Percentiles rank a stretch among this genome's conserved stretches.
Conservation (phyloP, 2,329 filamentous ascomycete genomes). For the Penicillium sp. region DNA sequence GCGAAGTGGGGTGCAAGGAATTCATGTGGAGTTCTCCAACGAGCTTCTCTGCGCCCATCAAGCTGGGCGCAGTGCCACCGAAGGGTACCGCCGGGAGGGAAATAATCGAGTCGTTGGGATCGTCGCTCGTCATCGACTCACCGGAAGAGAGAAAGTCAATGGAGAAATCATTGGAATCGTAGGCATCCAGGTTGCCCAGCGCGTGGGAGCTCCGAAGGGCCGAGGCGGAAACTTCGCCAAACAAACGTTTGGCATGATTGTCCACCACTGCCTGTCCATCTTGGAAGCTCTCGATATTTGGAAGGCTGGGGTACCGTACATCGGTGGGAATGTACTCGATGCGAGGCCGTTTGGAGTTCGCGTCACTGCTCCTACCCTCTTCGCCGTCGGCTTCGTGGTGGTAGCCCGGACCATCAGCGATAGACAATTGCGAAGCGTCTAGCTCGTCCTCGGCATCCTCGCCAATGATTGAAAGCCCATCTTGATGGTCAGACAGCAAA, state of each 20-base stretch:
- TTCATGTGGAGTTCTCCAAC: constrained; percentile 49
- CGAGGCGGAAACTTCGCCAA: constrained; percentile 60
- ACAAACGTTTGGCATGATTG: constrained; percentile 48
- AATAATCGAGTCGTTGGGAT: constrained; percentile 37
- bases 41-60: constrained; percentile 48
- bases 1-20: constrained; percentile 38
- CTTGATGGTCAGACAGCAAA: constrained; percentile 48
- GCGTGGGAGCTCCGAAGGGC: constrained; percentile 53
- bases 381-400: constrained; percentile 31
- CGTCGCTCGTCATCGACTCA: constrained; percentile 41
- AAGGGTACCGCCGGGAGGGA: constrained; percentile 36
- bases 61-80: constrained; percentile 43
- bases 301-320: constrained; percentile 45
- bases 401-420: constrained; percentile 48
- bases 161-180: constrained; percentile 35
- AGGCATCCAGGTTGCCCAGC: constrained; percentile 36
- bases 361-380: constrained; percentile 33
- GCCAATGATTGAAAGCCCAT: constrained; percentile 35
- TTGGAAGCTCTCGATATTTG: constrained; percentile 37
- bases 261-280: constrained; percentile 25
- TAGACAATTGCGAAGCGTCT: constrained; percentile 62
- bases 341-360: constrained; percentile 37
- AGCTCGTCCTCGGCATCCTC: constrained; percentile 43
- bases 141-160: constrained; percentile 41
- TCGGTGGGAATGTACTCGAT: constrained; percentile 31